phyloP scores from a whole-genome alignment of 148 eudicot species.

The Chenopodium quinoa region DNA sequence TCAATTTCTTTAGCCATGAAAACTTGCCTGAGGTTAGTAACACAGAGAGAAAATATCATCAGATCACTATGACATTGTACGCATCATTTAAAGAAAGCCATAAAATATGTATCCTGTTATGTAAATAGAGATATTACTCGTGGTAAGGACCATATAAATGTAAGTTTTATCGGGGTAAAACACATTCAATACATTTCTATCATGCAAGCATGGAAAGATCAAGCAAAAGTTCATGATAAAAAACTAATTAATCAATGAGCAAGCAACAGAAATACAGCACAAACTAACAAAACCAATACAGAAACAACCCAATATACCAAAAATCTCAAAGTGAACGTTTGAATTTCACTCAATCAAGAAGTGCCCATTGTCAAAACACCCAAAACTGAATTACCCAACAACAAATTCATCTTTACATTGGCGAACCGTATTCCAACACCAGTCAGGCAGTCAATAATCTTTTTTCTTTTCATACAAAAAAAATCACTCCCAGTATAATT shows the following conservation, averaged over 20 bases:
- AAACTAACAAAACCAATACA: background rate
- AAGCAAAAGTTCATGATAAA: too few relatives aligned
- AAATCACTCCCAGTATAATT: background rate
- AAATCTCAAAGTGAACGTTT: background rate
- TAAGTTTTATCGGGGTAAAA: background rate
- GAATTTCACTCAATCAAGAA: background rate
- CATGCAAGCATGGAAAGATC: background rate
- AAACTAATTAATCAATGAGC: too few relatives aligned
- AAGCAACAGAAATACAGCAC: background rate
- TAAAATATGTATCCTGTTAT: background rate
- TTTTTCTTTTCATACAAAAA: too few relatives aligned
- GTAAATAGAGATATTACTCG: background rate
- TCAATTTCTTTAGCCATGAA: constrained; percentile 80
- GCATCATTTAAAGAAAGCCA: background rate
- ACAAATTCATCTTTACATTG: background rate
- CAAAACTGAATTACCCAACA: background rate
- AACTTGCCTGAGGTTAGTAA: constrained; percentile 52
- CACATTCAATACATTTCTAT: background rate
- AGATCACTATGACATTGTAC: background rate
- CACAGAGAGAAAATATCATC: background rate
- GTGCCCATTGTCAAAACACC: background rate
- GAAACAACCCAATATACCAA: background rate
- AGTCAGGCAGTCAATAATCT: too few relatives aligned
- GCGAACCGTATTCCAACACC: background rate
- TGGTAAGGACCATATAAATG: background rate